These are phyloP conservation scores for Corymbia maculata DNA, from an alignment of 345 rosid genomes.

Conservation along the genomic window DNA sequence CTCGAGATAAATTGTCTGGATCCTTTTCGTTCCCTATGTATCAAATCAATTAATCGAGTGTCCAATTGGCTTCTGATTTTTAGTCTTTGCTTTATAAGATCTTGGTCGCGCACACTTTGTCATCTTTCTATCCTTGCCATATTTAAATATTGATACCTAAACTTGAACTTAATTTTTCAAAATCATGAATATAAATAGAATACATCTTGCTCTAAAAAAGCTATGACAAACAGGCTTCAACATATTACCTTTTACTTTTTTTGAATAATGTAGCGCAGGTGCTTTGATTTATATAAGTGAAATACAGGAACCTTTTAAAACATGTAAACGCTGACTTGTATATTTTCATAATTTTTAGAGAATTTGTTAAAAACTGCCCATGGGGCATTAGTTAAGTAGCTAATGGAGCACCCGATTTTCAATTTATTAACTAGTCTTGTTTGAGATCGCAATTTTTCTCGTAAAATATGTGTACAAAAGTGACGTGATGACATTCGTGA, in stretches of 20 bases:
- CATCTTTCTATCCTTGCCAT: background rate
- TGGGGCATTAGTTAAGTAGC: background rate
- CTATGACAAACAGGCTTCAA: too few relatives aligned
- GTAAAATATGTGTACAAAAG: too few relatives aligned
- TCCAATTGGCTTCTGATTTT: too few relatives aligned
- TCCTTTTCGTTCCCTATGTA: background rate
- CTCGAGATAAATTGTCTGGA: background rate
- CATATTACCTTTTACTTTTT: too few relatives aligned
- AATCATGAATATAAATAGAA: too few relatives aligned
- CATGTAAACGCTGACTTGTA: background rate
- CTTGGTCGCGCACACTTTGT: background rate
- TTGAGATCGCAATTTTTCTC: too few relatives aligned
- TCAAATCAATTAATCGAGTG: background rate
- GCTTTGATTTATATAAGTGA: too few relatives aligned
- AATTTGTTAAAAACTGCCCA: background rate
- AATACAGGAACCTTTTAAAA: background rate
- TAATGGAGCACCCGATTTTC: background rate
- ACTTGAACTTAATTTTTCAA: too few relatives aligned
- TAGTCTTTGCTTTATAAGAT: too few relatives aligned
- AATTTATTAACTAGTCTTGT: background rate
- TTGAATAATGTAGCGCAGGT: too few relatives aligned
- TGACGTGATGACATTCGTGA: background rate
- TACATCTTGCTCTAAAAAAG: too few relatives aligned
- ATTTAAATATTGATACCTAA: background rate
- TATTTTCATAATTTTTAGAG: background rate